Percentiles rank a stretch among this genome's conserved stretches.
Conservation (phyloP, 371 early-diverging fungal genomes). For the Thermomucor indicae-seudaticae region DNA sequence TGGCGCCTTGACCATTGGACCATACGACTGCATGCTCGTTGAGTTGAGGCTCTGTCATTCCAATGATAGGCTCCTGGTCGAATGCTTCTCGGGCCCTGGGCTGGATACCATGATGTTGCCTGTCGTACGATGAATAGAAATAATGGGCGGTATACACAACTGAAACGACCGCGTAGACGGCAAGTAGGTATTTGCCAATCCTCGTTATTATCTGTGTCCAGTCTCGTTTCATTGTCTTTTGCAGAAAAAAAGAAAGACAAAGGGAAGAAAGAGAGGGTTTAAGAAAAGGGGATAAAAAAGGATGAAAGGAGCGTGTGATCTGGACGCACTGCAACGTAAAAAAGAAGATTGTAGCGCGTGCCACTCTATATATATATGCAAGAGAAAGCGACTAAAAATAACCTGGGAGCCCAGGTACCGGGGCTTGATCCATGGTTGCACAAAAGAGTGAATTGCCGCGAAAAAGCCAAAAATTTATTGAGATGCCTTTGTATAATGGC, state of each 20-base stretch:
- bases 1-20: slow-evolving; percentile 9
- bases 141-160: slow-evolving; percentile 16
- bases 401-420: no score
- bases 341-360: no score
- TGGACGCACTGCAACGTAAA: no score
- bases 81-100: slow-evolving; percentile 11
- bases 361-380: no score
- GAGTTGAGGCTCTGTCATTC: slow-evolving; percentile 2
- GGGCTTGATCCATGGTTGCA: no score
- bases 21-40: slow-evolving; percentile 14
- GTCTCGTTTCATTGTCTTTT: slow-evolving; percentile 11
- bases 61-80: slow-evolving; percentile 1
- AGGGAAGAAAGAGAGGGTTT: background rate
- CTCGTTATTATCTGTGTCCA: slow-evolving; percentile 10
- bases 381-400: no score
- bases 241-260: background rate
- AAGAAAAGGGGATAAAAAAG: background rate
- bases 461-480: background rate
- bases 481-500: slow-evolving; percentile 41
- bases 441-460: no score
- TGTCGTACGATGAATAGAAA: slow-evolving; percentile 10
- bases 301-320: no score
- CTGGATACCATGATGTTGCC: slow-evolving; percentile 6
- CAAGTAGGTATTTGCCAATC: slow-evolving; percentile 9
- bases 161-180: slow-evolving; percentile 13